These are phyloP conservation scores for Austroboletus novae-zelandiae DNA, from an alignment of 1,284 basidiomycete genomes.

Conservation along the genomic window DNA sequence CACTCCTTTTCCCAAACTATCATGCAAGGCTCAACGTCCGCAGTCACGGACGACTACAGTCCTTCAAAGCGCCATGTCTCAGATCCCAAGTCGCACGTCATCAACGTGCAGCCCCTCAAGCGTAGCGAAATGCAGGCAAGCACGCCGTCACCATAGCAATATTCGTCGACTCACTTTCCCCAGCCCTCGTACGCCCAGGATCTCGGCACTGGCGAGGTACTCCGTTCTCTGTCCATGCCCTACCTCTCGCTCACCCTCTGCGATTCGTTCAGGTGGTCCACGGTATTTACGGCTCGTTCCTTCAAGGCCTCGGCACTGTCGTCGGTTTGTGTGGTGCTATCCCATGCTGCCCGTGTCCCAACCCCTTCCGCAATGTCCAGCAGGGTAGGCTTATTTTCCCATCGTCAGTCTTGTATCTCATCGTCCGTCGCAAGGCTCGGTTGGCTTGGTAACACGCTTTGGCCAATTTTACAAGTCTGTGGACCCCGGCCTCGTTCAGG, in stretches of 20 bases:
- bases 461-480: constrained; percentile 95
- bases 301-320: constrained; percentile 61
- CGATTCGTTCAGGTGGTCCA: constrained; percentile 56
- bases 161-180: background rate
- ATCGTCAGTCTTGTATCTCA: constrained; percentile 9
- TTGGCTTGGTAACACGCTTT: constrained; percentile 89
- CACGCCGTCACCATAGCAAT: constrained; percentile 11
- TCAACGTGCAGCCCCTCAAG: constrained; percentile 79
- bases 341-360: constrained; percentile 82
- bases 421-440: constrained; percentile 56
- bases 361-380: constrained; percentile 76
- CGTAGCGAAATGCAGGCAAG: constrained; percentile 80
- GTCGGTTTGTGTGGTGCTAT: constrained; percentile 74
- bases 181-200: constrained; percentile 90
- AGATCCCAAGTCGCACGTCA: constrained; percentile 42
- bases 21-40: constrained; percentile 13
- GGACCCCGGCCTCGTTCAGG: constrained; percentile 88
- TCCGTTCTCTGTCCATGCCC: constrained; percentile 8
- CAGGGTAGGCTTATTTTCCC: constrained; percentile 54
- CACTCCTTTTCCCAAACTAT: background rate
- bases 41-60: constrained; percentile 56
- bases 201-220: constrained; percentile 63
- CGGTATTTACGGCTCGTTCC: constrained; percentile 81
- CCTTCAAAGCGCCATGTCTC: constrained; percentile 33
- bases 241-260: constrained; percentile 3